phyloP scores from a whole-genome alignment of 208 protist species.

The Trypanosoma mega region DNA sequence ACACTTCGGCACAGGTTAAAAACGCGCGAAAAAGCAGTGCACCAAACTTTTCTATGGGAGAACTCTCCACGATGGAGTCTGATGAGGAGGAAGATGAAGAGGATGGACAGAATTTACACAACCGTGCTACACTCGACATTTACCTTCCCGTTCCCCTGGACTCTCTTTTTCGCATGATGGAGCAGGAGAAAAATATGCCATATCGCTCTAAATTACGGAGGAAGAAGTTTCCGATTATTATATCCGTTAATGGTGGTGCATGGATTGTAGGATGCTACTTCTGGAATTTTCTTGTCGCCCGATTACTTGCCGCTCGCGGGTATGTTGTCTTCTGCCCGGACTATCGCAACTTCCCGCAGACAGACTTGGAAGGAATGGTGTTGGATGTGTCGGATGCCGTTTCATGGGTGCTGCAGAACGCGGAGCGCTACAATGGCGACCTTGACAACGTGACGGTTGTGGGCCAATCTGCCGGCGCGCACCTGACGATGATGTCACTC shows the following conservation, averaged over 20 bases:
- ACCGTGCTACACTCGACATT: constrained; percentile 80
- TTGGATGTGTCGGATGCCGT: constrained; percentile 86
- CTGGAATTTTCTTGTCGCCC: constrained; percentile 80
- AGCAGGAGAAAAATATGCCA: constrained; percentile 51
- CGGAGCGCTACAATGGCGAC: constrained; percentile 85
- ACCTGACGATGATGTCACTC: constrained; percentile 86
- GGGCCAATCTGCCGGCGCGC: constrained; percentile 81
- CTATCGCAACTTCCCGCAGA: constrained; percentile 93
- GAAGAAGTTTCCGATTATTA: constrained; percentile 77
- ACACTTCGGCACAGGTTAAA: not conserved
- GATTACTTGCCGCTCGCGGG: constrained; percentile 66
- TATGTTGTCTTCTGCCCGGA: constrained; percentile 90
- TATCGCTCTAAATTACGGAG: constrained; percentile 42
- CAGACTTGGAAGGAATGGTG: constrained; percentile 88
- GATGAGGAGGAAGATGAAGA: constrained; percentile 66
- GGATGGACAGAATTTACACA: constrained; percentile 76
- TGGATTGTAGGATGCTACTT: constrained; percentile 89
- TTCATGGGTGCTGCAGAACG: constrained; percentile 83
- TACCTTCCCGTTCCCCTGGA: constrained; percentile 75
- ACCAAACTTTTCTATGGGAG: not conserved
- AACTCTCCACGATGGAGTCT: constrained; percentile 17
- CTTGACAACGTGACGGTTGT: constrained; percentile 73
- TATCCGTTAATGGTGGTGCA: constrained; percentile 65
- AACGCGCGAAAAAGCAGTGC: not conserved
- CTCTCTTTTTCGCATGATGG: constrained; percentile 67